Percentiles rank a stretch among this genome's conserved stretches.
phyloP scores from a whole-genome alignment of 208 protist genomes.

The Crithidia thermophila region DNA sequence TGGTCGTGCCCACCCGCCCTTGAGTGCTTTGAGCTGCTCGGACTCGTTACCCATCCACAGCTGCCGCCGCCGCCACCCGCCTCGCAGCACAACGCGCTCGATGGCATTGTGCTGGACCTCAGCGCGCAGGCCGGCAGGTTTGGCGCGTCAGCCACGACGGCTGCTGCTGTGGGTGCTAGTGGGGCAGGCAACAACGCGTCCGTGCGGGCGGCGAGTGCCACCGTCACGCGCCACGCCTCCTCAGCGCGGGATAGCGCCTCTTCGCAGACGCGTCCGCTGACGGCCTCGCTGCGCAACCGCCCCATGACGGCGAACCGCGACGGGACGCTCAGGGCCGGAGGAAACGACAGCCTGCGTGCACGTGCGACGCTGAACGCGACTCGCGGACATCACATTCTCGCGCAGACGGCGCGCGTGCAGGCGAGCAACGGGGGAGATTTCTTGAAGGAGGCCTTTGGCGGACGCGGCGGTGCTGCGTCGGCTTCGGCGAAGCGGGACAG shows the following conservation, averaged over 20 bases:
- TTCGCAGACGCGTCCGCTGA: constrained; percentile 6
- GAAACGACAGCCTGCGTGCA: no score
- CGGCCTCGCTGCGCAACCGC: not conserved
- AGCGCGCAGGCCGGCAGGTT: not conserved
- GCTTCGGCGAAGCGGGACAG: not conserved
- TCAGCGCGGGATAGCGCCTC: no score
- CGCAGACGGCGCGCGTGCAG: no score
- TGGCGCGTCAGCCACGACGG: not conserved
- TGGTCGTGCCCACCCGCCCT: constrained; percentile 60
- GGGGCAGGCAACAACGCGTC: not conserved
- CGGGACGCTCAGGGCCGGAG: not conserved
- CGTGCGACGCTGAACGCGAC: no score
- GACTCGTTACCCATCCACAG: constrained; percentile 25
- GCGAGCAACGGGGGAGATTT: no score
- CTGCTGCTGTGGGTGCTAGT: not conserved
- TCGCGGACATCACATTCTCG: no score
- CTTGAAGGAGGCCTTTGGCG: no score
- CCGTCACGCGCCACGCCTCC: not conserved
- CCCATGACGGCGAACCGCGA: not conserved
- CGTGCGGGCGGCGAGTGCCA: not conserved
- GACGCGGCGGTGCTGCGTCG: not conserved
- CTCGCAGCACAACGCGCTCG: not conserved
- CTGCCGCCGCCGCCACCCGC: not conserved
- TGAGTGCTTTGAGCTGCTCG: constrained; percentile 44
- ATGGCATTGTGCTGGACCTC: not conserved